Evolutionary conservation across 2,329 filamentous ascomycete species (phyloP), one percentile per base, ranked within the genome.

Genomic region (Meredithiella fracta): DNA sequence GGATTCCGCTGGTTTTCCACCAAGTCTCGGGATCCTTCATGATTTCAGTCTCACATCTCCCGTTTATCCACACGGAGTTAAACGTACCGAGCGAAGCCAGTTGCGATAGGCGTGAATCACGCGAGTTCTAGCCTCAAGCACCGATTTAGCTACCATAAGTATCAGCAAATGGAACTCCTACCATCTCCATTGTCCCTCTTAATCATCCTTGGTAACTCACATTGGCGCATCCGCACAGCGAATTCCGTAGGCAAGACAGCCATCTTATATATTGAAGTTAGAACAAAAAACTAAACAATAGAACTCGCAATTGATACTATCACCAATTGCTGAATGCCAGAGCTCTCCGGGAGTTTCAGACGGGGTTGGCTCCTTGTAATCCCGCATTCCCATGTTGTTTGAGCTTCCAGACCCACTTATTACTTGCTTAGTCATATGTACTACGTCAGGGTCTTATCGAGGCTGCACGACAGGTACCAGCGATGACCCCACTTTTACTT

Each of bases 241-340:
- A 96, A 87, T 72, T 90, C 89, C 60, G 91, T 96, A 63, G 91
- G 88, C 72, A 89, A 86, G 72, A 96, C 89, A 69, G 88, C 82
- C 86, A 90, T 90, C 64, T 54, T 34, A 26, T 20, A 17, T 17
- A 34, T 31, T 25, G 20, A n/a, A n/a, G n/a, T n/a, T 7, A 25
- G 23, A 15, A 23, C 20, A 34, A 34, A 34, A 15, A 15, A 44
- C 8, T n/a, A n/a, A 44, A n/a, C 8, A 44, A 9, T 44, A 20
- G n/a, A 44, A 17, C 15, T 44, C 40, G 40, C 8, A 44, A 22
- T 44, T 22, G 11, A 22, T 44, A 20, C 20, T 17, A n/a, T 44
- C 17, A 22, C 8, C 15, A 44, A 17, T 22, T 20, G 17, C 8
- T 44, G 3, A 15, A 44, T n/a, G 15, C 5, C 40, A 6, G 40